Evolutionary conservation across 345 rosid species (phyloP).

Genomic region (Turritis glabra): DNA sequence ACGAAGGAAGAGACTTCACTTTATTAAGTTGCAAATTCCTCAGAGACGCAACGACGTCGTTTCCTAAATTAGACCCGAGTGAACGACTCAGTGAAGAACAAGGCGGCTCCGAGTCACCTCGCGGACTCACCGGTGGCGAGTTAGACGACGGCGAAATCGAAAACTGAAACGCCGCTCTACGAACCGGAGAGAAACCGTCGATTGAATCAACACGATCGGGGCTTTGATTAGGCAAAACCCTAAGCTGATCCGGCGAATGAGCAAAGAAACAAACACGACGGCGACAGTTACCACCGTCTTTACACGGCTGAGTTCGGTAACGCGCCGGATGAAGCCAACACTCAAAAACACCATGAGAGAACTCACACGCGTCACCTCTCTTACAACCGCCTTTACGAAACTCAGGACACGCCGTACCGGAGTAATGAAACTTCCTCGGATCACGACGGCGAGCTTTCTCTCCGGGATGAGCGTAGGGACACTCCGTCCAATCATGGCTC

Average conservation of each 20-base stretch:
- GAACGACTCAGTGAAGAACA: slow-evolving; percentile 54
- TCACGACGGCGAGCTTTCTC: slow-evolving; percentile 91
- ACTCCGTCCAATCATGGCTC: slow-evolving; percentile 98
- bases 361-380: slow-evolving; percentile 85
- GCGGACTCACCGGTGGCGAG: slow-evolving; percentile 64
- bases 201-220: slow-evolving; percentile 54
- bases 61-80: slow-evolving; percentile 40
- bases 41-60: slow-evolving; percentile 58
- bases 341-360: slow-evolving; percentile 97
- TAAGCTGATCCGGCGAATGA: slow-evolving; percentile 84
- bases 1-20: slow-evolving; percentile 57
- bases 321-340: slow-evolving; percentile 97
- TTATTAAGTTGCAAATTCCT: slow-evolving; percentile 70
- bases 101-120: slow-evolving; percentile 58
- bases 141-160: slow-evolving; percentile 54
- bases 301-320: slow-evolving; percentile 91
- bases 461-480: slow-evolving; percentile 96
- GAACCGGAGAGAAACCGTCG: slow-evolving; percentile 46
- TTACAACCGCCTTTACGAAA: slow-evolving; percentile 73
- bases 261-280: slow-evolving; percentile 94
- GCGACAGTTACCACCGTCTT: slow-evolving; percentile 72
- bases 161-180: slow-evolving; percentile 46
- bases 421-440: slow-evolving; percentile 76
- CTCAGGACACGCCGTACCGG: slow-evolving; percentile 85
- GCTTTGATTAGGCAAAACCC: slow-evolving; percentile 62